Evolutionary conservation across 371 early-diverging fungal species (phyloP).

Genomic region (Funneliformis caledonium): DNA sequence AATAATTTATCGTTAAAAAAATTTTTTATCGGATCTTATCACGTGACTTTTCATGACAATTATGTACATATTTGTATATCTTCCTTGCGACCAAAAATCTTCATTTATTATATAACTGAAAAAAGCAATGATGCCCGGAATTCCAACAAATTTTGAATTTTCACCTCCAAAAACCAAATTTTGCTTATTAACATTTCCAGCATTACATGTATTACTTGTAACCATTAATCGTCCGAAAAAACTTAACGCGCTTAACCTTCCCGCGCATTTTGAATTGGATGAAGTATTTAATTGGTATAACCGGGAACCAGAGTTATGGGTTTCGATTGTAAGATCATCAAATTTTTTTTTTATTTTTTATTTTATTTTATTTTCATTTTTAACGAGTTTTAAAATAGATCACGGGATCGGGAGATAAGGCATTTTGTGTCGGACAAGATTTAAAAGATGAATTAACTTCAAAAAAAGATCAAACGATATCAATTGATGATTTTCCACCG

Average conservation of each 20-base stretch:
- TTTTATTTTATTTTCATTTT: background rate
- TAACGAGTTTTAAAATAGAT: constrained; percentile 42
- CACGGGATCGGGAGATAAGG: constrained; percentile 55
- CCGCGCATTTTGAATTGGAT: constrained; percentile 53
- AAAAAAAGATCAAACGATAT: constrained; percentile 13
- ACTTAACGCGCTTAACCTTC: constrained; percentile 53
- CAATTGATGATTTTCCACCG: constrained; percentile 43
- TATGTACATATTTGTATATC: no score
- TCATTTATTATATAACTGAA: no score
- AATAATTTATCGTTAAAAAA: no score
- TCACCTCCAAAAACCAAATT: constrained; percentile 49
- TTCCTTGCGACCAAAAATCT: no score
- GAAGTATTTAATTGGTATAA: constrained; percentile 55
- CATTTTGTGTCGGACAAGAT: constrained; percentile 59
- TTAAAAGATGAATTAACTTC: constrained; percentile 48
- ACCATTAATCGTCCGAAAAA: constrained; percentile 55
- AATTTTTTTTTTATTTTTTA: background rate
- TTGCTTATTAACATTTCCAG: constrained; percentile 47
- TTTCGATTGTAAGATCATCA: constrained; percentile 48
- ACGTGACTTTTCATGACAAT: no score
- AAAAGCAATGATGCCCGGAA: no score
- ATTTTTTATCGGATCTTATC: no score
- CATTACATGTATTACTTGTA: constrained; percentile 52
- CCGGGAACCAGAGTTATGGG: constrained; percentile 52
- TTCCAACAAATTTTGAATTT: background rate